Conservation (phyloP, 768 basidiomycete genomes). For the Grammothele lineata region DNA sequence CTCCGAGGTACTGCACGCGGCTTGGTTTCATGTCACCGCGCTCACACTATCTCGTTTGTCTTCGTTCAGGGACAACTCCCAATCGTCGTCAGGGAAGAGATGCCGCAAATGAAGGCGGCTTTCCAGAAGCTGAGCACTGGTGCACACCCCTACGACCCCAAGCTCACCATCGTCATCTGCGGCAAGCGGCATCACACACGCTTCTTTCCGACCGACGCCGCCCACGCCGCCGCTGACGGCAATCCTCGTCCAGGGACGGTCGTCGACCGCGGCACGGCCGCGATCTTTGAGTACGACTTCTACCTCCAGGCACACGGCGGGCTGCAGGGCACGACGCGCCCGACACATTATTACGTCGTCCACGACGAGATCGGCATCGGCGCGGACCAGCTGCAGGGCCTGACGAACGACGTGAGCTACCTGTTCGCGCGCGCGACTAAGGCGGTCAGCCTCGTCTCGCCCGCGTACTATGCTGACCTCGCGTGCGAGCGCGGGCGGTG, state of each 20-base stretch:
- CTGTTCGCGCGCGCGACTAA: constrained; percentile 81
- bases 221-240: constrained; percentile 57
- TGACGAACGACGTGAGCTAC: constrained; percentile 65
- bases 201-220: constrained; percentile 52
- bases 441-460: constrained; percentile 75
- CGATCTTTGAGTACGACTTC: constrained; percentile 28
- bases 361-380: constrained; percentile 72
- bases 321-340: constrained; percentile 62
- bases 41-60: no score
- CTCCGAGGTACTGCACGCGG: constrained; percentile 61
- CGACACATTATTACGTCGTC: constrained; percentile 77
- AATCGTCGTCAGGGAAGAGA: constrained; percentile 54
- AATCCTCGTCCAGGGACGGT: constrained; percentile 80
- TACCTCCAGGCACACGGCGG: constrained; percentile 65
- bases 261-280: constrained; percentile 74
- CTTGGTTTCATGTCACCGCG: no score
- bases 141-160: constrained; percentile 50
- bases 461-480: constrained; percentile 79
- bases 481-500: constrained; percentile 78
- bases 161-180: constrained; percentile 71
- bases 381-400: constrained; percentile 71
- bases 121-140: constrained; percentile 50
- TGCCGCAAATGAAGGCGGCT: constrained; percentile 56
- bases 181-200: constrained; percentile 68
- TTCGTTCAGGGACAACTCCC: constrained; percentile 69